phyloP scores from a whole-genome alignment of 441 rosid genomes.

The Breynia disticha region DNA sequence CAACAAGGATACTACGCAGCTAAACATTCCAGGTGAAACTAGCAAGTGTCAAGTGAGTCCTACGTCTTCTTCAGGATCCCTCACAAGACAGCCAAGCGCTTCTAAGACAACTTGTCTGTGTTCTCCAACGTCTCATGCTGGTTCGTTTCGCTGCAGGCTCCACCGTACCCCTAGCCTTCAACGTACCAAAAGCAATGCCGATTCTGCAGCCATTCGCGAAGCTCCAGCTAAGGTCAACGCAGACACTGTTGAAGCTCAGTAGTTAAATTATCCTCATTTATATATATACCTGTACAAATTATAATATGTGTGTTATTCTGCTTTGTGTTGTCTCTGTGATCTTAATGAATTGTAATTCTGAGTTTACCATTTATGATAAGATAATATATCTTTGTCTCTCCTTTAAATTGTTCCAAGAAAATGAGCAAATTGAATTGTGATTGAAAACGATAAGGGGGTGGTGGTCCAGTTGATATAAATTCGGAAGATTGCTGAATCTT shows the following conservation, averaged over 20 bases:
- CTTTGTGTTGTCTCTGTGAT: too few species aligned
- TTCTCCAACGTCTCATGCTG: conserved; percentile 51
- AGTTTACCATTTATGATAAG: too few species aligned
- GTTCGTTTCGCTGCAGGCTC: conserved; percentile 52
- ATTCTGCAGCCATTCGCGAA: conserved; percentile 15
- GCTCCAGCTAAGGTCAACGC: conserved; percentile 5
- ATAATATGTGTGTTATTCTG: neutral
- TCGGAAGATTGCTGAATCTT: neutral
- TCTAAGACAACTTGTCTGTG: conserved; percentile 38
- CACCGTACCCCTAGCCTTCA: conserved; percentile 42
- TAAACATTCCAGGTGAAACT: conserved; percentile 18
- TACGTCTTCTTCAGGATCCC: conserved; percentile 3
- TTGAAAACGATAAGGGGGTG: too few species aligned
- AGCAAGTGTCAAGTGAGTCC: neutral
- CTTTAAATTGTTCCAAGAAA: too few species aligned
- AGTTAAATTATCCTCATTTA: neutral
- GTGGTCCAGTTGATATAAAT: too few species aligned
- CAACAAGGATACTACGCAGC: conserved; percentile 18
- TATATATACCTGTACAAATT: neutral
- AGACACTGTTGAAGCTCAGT: neutral
- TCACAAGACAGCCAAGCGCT: conserved; percentile 34
- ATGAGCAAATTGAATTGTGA: too few species aligned
- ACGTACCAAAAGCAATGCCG: conserved; percentile 33
- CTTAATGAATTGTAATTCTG: too few species aligned
- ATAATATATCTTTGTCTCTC: too few species aligned